Percentiles rank a stretch among this genome's conserved stretches.
Conservation (phyloP, 805 yeast genomes). For the Kazachstania bromeliacearum region DNA sequence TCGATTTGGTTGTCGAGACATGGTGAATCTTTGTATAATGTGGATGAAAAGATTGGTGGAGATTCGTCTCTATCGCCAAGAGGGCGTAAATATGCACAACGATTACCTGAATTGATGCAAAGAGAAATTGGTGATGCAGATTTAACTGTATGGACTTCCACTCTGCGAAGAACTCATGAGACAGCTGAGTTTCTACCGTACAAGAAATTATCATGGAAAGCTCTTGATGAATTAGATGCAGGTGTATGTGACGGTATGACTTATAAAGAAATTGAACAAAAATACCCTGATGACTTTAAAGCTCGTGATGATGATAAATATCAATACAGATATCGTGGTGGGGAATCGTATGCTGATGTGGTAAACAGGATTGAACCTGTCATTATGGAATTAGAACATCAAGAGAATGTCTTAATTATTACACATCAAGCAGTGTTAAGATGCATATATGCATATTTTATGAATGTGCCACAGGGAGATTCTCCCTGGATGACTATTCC, state of each 20-base stretch:
- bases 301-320: constrained; percentile 93
- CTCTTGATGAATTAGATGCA: constrained; percentile 90
- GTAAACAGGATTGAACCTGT: constrained; percentile 91
- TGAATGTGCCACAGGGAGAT: constrained; percentile 96
- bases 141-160: constrained; percentile 91
- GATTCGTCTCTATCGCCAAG: constrained; percentile 77
- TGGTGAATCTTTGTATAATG: constrained; percentile 86
- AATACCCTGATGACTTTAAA: constrained; percentile 86
- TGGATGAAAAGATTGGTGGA: constrained; percentile 93
- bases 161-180: constrained; percentile 82
- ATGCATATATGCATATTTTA: constrained; percentile 92
- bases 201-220: constrained; percentile 86
- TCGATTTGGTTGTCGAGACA: constrained; percentile 89
- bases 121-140: constrained; percentile 44
- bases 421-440: constrained; percentile 96
- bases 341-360: constrained; percentile 92
- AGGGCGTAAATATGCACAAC: constrained; percentile 73
- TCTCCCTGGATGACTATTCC: constrained; percentile 99
- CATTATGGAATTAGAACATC: constrained; percentile 95
- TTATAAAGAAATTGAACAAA: constrained; percentile 76
- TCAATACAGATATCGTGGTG: constrained; percentile 92
- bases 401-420: constrained; percentile 86
- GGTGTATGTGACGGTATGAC: constrained; percentile 97
- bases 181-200: constrained; percentile 77
- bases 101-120: constrained; percentile 66